Conservation (phyloP, 768 basidiomycete genomes). For the Hypsizygus marmoreus region DNA sequence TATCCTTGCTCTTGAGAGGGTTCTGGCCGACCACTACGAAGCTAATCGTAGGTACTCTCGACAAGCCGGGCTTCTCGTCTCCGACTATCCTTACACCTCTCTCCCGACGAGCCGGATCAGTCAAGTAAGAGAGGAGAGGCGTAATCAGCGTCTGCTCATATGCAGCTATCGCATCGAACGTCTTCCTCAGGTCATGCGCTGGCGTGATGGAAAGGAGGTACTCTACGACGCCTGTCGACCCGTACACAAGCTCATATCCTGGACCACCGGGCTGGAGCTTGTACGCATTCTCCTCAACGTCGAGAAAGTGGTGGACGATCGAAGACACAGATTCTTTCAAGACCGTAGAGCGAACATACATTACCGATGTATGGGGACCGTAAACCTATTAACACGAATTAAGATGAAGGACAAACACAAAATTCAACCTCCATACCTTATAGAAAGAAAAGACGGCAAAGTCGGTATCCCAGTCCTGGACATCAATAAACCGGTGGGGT, state of each 20-base stretch:
- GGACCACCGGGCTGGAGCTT: conserved; percentile 77
- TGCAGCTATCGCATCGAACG: conserved; percentile 57
- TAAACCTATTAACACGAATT: conserved; percentile 55
- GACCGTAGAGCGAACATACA: conserved; percentile 56
- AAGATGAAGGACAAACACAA: background rate
- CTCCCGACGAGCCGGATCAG: conserved; percentile 44
- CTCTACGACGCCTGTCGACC: conserved; percentile 55
- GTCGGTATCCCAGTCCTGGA: conserved; percentile 77
- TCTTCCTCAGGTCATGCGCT: conserved; percentile 43
- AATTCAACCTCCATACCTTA: conserved; percentile 59
- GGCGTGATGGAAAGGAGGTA: conserved; percentile 67
- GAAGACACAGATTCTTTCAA: conserved; percentile 56
- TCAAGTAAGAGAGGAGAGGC: conserved; percentile 57
- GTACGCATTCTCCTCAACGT: conserved; percentile 43
- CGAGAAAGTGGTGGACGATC: conserved; percentile 72
- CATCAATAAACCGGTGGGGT: conserved; percentile 71
- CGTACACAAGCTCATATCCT: conserved; percentile 72
- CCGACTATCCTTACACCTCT: conserved; percentile 73
- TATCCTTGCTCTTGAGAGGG: conserved; percentile 57
- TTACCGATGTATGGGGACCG: conserved; percentile 67
- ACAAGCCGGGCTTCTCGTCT: conserved; percentile 42
- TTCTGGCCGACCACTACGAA: conserved; percentile 68
- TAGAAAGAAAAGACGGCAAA: conserved; percentile 73
- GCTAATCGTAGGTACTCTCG: conserved; percentile 66
- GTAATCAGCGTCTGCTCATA: conserved; percentile 64